Percentiles rank a stretch among this genome's conserved stretches.
These are phyloP conservation scores for Boletus subcaerulescens DNA, from an alignment of 768 basidiomycete genomes.

Conservation along the genomic window DNA sequence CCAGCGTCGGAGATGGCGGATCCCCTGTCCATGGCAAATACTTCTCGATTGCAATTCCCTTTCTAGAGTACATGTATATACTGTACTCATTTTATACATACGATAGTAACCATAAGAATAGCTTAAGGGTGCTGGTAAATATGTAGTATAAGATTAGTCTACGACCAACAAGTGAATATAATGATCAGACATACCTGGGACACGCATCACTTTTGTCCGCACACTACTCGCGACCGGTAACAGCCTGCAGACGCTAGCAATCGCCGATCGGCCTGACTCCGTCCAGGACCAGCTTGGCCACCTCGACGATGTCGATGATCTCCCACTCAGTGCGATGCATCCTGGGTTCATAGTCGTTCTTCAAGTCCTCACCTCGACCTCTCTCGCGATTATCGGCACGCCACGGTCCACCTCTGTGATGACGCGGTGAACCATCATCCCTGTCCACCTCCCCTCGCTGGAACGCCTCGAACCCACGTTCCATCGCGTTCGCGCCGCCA, in stretches of 20 bases:
- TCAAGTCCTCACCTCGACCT: constrained; percentile 81
- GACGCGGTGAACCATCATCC: constrained; percentile 93
- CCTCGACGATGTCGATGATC: constrained; percentile 68
- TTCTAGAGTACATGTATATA: constrained; percentile 18
- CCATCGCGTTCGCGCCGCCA: constrained; percentile 87
- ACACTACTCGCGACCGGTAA: too few relatives aligned
- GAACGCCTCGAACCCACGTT: constrained; percentile 87
- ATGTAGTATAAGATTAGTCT: constrained; percentile 15
- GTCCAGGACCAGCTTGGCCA: constrained; percentile 66
- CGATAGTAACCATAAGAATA: constrained; percentile 10
- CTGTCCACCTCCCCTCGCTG: constrained; percentile 76
- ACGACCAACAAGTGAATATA: not conserved
- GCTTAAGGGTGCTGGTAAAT: constrained; percentile 17
- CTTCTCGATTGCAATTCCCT: constrained; percentile 25
- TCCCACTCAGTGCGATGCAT: constrained; percentile 86
- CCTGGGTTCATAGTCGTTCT: constrained; percentile 59
- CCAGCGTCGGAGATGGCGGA: constrained; percentile 22
- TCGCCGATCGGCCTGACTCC: constrained; percentile 35
- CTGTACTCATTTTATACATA: not conserved
- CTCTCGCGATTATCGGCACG: constrained; percentile 76
- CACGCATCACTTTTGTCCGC: too few relatives aligned
- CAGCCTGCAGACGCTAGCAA: not conserved
- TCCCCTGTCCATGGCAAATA: constrained; percentile 10
- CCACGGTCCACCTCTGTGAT: constrained; percentile 93
- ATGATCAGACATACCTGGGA: not conserved